These are phyloP conservation scores for Zizania latifolia DNA, from an alignment of 176 grass and related monocot genomes.

Conservation along the genomic window DNA sequence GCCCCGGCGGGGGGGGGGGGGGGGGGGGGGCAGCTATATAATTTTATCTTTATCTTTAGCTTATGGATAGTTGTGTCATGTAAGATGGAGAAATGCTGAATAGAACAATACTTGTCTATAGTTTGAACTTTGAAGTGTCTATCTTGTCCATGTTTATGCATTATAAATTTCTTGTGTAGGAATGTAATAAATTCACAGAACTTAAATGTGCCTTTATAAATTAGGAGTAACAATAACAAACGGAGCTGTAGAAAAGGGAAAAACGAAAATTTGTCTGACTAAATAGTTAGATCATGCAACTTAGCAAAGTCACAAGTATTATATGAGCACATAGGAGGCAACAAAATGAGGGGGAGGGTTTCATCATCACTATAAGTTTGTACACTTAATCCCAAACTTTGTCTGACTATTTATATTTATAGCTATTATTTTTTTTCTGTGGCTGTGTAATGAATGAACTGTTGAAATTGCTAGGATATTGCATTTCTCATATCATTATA, in stretches of 20 bases:
- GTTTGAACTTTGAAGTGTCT: neutral
- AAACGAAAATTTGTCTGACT: neutral
- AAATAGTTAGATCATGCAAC: neutral
- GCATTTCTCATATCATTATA: neutral
- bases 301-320: neutral
- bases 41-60: neutral
- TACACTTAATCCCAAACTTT: too few species aligned
- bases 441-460: neutral
- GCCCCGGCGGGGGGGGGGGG: neutral
- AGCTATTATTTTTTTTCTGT: neutral
- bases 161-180: neutral
- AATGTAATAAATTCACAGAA: neutral
- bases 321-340: neutral
- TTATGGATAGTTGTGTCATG: neutral
- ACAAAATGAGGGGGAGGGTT: neutral
- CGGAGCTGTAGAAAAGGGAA: neutral
- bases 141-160: neutral
- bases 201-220: neutral
- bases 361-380: neutral
- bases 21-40: too few species aligned
- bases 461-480: neutral
- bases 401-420: too few species aligned
- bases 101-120: neutral
- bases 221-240: neutral
- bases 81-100: neutral